Percentiles rank a stretch among this genome's conserved stretches.
These are phyloP conservation scores for Candida palmyrensis DNA, from an alignment of 805 yeast genomes.

Conservation along the genomic window DNA sequence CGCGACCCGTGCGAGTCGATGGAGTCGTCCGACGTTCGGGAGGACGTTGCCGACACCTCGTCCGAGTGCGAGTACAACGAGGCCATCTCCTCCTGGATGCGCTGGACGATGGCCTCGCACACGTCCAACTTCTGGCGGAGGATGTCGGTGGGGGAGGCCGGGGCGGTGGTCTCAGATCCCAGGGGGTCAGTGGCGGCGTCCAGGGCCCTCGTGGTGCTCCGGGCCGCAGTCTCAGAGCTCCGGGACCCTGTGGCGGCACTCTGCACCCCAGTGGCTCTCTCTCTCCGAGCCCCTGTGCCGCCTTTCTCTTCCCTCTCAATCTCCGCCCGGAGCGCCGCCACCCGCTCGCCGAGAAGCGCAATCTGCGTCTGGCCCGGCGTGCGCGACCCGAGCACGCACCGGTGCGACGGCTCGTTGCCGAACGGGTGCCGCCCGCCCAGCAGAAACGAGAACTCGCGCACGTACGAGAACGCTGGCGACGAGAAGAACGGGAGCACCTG, in stretches of 20 bases:
- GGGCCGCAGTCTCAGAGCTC: too few species aligned
- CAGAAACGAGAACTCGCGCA: conserved; percentile 46
- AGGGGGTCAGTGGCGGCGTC: not conserved
- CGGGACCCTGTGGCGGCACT: too few species aligned
- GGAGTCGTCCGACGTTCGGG: too few species aligned
- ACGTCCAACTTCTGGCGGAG: not conserved
- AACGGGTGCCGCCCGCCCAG: conserved; percentile 49
- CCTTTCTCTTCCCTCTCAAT: conserved; percentile 8
- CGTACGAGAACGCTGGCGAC: conserved; percentile 58
- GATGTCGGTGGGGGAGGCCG: not conserved
- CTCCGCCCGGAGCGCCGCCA: not conserved
- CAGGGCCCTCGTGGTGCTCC: not conserved
- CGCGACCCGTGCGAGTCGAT: too few species aligned
- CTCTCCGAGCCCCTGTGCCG: too few species aligned
- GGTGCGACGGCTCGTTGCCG: conserved; percentile 59
- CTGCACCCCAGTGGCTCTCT: conserved; percentile 13
- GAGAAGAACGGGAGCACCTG: conserved; percentile 42
- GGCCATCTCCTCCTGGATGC: not conserved
- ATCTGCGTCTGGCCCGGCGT: conserved; percentile 55
- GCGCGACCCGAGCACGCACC: conserved; percentile 51
- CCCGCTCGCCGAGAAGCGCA: conserved; percentile 24
- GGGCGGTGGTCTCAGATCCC: not conserved
- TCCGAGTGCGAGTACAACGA: not conserved
- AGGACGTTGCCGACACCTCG: not conserved
- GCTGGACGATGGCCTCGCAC: too few species aligned